Conservation (phyloP, 202 grass and related monocot genomes). For the Saccharum hybrid region DNA sequence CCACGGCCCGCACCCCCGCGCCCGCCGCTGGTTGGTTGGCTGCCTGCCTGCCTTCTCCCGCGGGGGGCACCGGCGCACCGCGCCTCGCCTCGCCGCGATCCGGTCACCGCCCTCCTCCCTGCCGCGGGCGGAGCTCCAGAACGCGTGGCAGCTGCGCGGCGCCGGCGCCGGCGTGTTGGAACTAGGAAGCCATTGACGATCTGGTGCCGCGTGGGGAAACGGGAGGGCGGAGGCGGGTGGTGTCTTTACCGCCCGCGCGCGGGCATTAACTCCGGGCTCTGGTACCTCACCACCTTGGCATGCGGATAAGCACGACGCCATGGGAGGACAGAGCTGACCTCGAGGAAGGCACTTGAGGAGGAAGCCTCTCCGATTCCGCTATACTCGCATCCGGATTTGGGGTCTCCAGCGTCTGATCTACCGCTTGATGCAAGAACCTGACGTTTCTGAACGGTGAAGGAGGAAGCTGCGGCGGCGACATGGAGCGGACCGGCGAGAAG, state of each 20-base stretch:
- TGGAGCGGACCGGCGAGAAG: conserved; percentile 45
- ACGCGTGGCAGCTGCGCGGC: background rate
- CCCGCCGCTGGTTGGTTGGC: conserved; percentile 26
- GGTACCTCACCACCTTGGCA: conserved; percentile 38
- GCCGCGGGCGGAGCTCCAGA: conserved; percentile 4
- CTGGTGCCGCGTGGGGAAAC: conserved; percentile 11
- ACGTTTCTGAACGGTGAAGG: conserved; percentile 1
- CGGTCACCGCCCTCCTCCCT: conserved; percentile 11
- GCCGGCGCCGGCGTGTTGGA: background rate
- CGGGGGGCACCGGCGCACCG: background rate
- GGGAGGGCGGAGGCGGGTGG: background rate
- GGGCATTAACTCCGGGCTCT: conserved; percentile 52
- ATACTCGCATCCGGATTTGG: conserved; percentile 2
- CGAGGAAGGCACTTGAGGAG: conserved; percentile 36
- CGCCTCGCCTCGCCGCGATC: conserved; percentile 48
- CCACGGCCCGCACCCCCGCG: conserved; percentile 30
- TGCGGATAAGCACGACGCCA: conserved; percentile 47
- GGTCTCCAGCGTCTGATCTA: conserved; percentile 30
- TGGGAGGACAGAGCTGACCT: conserved; percentile 53
- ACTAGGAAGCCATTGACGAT: conserved; percentile 29
- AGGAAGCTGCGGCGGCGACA: conserved; percentile 22
- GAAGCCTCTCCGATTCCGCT: background rate
- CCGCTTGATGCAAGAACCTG: conserved; percentile 24
- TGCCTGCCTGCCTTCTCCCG: conserved; percentile 29
- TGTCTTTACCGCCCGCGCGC: conserved; percentile 31